phyloP scores from a whole-genome alignment of 2,329 filamentous ascomycete genomes.

The Trichoderma atroviride region DNA sequence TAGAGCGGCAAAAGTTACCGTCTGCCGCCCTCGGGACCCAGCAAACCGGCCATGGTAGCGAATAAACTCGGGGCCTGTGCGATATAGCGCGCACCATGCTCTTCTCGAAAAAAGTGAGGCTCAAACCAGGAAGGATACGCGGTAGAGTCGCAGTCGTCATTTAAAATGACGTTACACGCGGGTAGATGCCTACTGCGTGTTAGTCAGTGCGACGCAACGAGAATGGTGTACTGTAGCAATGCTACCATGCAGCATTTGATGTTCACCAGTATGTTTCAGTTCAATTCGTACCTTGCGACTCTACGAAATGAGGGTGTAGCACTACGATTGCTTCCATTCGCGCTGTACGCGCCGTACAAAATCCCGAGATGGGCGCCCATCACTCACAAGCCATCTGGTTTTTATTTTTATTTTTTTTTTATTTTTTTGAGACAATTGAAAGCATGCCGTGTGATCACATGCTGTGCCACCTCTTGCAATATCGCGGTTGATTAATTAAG shows the following conservation, averaged over 20 bases:
- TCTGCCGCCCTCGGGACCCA: constrained; percentile 5
- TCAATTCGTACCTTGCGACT: neutral
- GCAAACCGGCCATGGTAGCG: constrained; percentile 2
- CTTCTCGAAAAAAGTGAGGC: neutral
- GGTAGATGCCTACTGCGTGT: neutral
- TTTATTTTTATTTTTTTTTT: neutral
- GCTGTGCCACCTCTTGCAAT: neutral
- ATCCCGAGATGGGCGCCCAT: neutral
- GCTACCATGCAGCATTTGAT: neutral
- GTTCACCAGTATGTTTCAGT: neutral
- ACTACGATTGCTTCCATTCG: neutral
- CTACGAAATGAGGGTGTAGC: neutral
- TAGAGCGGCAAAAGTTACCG: neutral
- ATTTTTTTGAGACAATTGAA: neutral
- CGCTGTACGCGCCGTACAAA: neutral
- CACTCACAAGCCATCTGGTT: neutral
- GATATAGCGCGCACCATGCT: neutral
- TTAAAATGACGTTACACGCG: neutral
- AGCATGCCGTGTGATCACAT: neutral
- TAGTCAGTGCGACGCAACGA: neutral
- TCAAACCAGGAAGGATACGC: neutral
- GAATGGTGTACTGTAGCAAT: neutral
- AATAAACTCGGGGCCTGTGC: neutral
- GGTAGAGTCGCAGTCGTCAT: neutral
- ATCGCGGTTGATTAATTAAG: neutral